Base-by-base conservation (phyloP, 2,329 filamentous ascomycete genomes). In the Neofusicoccum sp. region DNA sequence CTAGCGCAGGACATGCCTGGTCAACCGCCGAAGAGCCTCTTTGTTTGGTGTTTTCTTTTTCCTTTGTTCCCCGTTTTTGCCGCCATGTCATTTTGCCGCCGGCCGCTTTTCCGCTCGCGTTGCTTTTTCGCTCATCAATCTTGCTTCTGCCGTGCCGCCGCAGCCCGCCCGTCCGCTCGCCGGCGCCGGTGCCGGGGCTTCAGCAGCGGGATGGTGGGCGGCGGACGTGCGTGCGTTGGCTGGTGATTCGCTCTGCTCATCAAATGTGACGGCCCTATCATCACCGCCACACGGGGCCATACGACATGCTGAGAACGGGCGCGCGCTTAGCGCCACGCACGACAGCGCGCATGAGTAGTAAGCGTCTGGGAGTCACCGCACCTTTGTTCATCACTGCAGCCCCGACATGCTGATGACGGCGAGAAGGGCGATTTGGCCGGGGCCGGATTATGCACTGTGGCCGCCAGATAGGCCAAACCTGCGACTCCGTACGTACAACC, bases 1-100 rank as follows among this genome's bases (percentile, higher is more conserved):
- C 28, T 28, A 4, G 31, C 8, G 47, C 12, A n/a, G 26, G 33
- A 40, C 12, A 1, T n/a, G 14, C 28, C 8, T 8, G 2, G 48
- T 3, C 31, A 24, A 40, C 8, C 14, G 36, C 49, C 34, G 34
- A 54, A 54, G 49, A 54, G 49, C 49, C 49, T 54, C 49, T 54
- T 24, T 14, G 28, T 11, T 26, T 11, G 4, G 26, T 24, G 20
- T 12, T 28, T 28, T 26, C 9, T 48, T 14, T 48, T 34, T 14
- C 45, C 45, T 16, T 20, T 31, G 20, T 20, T 20, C 20, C 20
- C 20, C 20, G 20, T 12, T 3, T 30, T 11, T 30, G 26, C 26
- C 44, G 26, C 44, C 31, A 20, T 14, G 26, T 31, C 24, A 47
- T 31, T 47, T 47, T 47, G 20, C 20, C 44, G 5, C 44, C 44